These are phyloP conservation scores for Dorcoceras hygrometricum DNA, from an alignment of 257 asterid species.

Conservation along the genomic window DNA sequence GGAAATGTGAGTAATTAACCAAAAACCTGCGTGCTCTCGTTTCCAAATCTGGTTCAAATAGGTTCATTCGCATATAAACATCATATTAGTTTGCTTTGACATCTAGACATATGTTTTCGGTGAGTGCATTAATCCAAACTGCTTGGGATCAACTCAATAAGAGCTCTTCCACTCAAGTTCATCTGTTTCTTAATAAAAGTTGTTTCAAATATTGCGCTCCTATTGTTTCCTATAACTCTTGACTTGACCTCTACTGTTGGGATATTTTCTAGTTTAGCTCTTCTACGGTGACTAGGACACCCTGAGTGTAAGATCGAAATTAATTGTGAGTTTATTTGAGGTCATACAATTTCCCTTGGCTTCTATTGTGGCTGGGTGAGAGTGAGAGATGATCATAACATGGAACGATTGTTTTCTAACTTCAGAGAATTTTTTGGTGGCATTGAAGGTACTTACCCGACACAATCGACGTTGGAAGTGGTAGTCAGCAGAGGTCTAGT, in stretches of 20 bases:
- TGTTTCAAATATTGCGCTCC: background rate
- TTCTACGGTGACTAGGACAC: background rate
- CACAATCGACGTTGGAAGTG: slow-evolving; percentile 76
- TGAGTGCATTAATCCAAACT: background rate
- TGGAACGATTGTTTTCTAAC: background rate
- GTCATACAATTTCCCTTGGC: background rate
- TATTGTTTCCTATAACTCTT: background rate
- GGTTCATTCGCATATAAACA: background rate
- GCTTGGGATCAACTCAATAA: background rate
- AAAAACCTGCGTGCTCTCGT: background rate
- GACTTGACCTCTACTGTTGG: background rate
- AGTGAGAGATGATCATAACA: background rate
- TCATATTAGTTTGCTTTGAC: slow-evolving; percentile 4
- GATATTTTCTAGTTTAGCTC: background rate
- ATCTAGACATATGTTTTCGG: background rate
- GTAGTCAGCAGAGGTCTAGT: slow-evolving; percentile 65
- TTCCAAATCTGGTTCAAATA: background rate
- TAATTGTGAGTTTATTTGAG: background rate
- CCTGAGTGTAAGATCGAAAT: background rate
- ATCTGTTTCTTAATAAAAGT: background rate
- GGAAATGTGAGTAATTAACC: slow-evolving; percentile 64
- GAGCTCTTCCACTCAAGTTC: background rate
- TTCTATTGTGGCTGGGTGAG: background rate
- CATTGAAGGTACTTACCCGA: slow-evolving; percentile 81
- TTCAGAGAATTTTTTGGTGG: slow-evolving; percentile 11